phyloP scores from a whole-genome alignment of 495 filamentous ascomycete species.

The Tuber aestivum region DNA sequence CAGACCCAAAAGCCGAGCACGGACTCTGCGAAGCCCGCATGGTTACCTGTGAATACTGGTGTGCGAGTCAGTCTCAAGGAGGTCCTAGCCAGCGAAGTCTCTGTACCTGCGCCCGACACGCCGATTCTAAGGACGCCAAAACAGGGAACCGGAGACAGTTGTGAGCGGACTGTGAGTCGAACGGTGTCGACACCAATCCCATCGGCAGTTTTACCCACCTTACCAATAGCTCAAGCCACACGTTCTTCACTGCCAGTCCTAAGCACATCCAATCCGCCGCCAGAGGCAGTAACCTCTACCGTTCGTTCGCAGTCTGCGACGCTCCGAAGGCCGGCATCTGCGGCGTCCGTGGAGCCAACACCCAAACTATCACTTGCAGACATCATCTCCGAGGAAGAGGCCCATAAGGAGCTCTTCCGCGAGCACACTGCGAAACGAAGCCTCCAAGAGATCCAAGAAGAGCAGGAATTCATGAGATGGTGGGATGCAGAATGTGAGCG shows the following conservation, averaged over 20 bases:
- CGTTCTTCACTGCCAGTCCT: conserved; percentile 37
- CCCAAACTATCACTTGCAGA: conserved; percentile 69
- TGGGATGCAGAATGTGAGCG: conserved; percentile 87
- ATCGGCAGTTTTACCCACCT: conserved; percentile 34
- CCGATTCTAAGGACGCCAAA: background rate
- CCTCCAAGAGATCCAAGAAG: conserved; percentile 86
- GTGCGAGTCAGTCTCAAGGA: conserved; percentile 45
- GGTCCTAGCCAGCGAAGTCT: conserved; percentile 41
- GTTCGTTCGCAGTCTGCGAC: conserved; percentile 16
- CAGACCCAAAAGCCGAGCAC: conserved; percentile 43
- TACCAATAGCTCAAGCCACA: conserved; percentile 39
- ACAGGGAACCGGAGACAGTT: background rate
- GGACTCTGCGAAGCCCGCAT: conserved; percentile 55
- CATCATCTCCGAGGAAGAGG: conserved; percentile 79
- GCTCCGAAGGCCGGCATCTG: conserved; percentile 30
- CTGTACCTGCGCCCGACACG: conserved; percentile 25
- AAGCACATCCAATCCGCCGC: background rate
- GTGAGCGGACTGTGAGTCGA: conserved; percentile 2
- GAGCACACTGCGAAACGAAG: conserved; percentile 82
- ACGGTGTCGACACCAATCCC: conserved; percentile 48
- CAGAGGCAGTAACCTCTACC: conserved; percentile 9
- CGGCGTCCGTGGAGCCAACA: conserved; percentile 34
- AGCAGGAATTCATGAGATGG: conserved; percentile 97
- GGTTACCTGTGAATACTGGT: conserved; percentile 55
- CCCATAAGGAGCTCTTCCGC: conserved; percentile 72